Evolutionary conservation across 805 yeast genomes (phyloP).

Genomic region (Metschnikowia gelsemii): DNA sequence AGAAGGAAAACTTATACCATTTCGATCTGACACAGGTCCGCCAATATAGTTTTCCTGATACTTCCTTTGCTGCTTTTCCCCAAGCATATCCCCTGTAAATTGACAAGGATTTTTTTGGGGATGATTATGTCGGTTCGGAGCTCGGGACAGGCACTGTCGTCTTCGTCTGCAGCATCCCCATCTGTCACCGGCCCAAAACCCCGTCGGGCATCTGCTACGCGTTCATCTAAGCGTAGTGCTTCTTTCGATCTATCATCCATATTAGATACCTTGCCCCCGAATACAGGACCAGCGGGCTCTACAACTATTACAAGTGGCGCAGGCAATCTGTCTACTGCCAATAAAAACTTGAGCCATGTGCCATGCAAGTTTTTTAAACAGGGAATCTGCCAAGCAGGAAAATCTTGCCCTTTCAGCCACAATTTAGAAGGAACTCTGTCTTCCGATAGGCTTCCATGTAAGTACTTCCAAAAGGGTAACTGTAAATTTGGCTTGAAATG

Average conservation of each 20-base stretch:
- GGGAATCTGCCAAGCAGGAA: constrained; percentile 95
- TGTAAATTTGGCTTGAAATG: constrained; percentile 94
- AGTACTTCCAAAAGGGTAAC: constrained; percentile 93
- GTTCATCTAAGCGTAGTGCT: constrained; percentile 5
- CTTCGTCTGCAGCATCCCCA: neutral
- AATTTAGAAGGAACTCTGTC: constrained; percentile 53
- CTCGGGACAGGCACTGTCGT: constrained; percentile 1
- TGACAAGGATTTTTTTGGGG: constrained; percentile 1
- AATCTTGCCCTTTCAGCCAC: constrained; percentile 89
- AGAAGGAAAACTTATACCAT: too few relatives aligned
- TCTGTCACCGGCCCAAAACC: neutral
- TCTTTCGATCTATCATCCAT: constrained; percentile 13
- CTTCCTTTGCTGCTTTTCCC: neutral
- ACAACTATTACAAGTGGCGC: constrained; percentile 11
- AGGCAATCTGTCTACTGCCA: constrained; percentile 10
- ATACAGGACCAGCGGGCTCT: constrained; percentile 20
- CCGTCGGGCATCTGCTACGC: constrained; percentile 6
- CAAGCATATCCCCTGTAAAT: neutral
- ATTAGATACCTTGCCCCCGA: constrained; percentile 18
- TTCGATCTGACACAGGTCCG: too few relatives aligned
- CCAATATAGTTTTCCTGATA: too few relatives aligned
- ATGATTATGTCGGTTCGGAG: constrained; percentile 9
- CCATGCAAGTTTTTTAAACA: constrained; percentile 93
- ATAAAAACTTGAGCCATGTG: constrained; percentile 77
- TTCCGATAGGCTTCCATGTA: constrained; percentile 70